Evolutionary conservation across 1,284 basidiomycete species (phyloP).

Genomic region (Ustilago crameri): DNA sequence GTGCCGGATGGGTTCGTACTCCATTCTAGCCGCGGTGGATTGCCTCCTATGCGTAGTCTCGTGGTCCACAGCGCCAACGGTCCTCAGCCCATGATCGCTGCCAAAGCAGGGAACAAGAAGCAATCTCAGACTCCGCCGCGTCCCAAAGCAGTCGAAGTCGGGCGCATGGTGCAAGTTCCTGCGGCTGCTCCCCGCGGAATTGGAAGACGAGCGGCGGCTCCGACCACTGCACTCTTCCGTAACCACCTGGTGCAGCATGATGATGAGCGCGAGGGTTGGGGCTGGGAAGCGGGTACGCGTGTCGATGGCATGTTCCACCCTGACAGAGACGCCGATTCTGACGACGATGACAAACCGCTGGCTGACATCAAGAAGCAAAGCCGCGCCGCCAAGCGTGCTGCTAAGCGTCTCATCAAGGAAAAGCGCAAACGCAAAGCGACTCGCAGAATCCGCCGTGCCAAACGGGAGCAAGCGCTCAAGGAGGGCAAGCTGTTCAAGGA

Average conservation of each 20-base stretch:
- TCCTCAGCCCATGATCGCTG: conserved; percentile 45
- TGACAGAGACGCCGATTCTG: conserved; percentile 24
- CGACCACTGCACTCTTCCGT: conserved; percentile 65
- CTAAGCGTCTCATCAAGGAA: conserved; percentile 47
- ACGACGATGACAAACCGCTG: conserved; percentile 47
- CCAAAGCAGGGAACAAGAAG: conserved; percentile 34
- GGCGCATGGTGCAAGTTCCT: conserved; percentile 45
- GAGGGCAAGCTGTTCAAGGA: conserved; percentile 50
- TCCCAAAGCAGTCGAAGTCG: conserved; percentile 47
- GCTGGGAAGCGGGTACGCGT: conserved; percentile 58
- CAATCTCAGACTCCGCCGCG: conserved; percentile 22
- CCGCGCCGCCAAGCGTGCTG: conserved; percentile 40
- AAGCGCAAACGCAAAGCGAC: conserved; percentile 56
- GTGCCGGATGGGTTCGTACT: conserved; percentile 62
- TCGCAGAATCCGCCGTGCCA: conserved; percentile 47
- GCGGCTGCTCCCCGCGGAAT: conserved; percentile 58
- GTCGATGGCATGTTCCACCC: conserved; percentile 38
- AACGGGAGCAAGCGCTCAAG: conserved; percentile 42
- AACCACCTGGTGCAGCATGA: conserved; percentile 64
- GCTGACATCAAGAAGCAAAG: conserved; percentile 45
- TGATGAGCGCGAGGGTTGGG: conserved; percentile 66
- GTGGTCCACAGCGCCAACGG: conserved; percentile 55
- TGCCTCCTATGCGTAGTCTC: conserved; percentile 53
- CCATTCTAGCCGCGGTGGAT: conserved; percentile 43
- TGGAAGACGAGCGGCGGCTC: conserved; percentile 61